Evolutionary conservation across 2,329 filamentous ascomycete genomes (phyloP).

Genomic region (Endoconidiophora laricicola): DNA sequence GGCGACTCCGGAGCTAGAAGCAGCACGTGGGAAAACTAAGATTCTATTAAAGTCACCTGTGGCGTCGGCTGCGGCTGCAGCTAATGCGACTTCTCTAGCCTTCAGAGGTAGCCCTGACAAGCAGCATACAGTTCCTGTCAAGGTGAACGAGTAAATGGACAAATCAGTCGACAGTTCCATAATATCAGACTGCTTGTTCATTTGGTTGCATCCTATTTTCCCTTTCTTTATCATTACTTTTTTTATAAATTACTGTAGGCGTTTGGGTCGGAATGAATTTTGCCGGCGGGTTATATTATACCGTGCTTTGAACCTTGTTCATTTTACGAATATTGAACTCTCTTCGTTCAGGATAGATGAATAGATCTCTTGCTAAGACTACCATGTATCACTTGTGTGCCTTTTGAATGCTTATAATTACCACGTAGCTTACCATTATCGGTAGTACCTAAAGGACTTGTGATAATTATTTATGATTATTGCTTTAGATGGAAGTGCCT

Average conservation of each 20-base stretch:
- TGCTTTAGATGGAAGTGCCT: too few species aligned
- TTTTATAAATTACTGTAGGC: neutral
- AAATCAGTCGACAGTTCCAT: neutral
- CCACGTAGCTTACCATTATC: too few species aligned
- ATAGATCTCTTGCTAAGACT: too few species aligned
- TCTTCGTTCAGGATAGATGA: too few species aligned
- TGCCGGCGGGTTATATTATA: too few species aligned
- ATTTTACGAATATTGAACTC: too few species aligned
- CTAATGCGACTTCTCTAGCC: slow-evolving; percentile 32
- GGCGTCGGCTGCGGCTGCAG: slow-evolving; percentile 10
- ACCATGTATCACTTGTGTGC: too few species aligned
- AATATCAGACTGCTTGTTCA: neutral
- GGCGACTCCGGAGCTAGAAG: slow-evolving; percentile 1
- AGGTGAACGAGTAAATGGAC: neutral
- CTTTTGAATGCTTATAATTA: too few species aligned
- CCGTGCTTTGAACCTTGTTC: too few species aligned
- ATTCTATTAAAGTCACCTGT: slow-evolving; percentile 14
- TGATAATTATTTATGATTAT: too few species aligned
- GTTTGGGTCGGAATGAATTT: neutral
- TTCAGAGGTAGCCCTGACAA: slow-evolving; percentile 48
- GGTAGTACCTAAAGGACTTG: too few species aligned
- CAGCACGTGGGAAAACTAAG: slow-evolving; percentile 1
- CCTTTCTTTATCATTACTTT: neutral
- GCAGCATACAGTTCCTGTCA: slow-evolving; percentile 21
- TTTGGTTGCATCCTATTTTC: neutral